These are phyloP conservation scores for Colletotrichum incanum DNA, from an alignment of 2,329 filamentous ascomycete genomes.

Conservation along the genomic window DNA sequence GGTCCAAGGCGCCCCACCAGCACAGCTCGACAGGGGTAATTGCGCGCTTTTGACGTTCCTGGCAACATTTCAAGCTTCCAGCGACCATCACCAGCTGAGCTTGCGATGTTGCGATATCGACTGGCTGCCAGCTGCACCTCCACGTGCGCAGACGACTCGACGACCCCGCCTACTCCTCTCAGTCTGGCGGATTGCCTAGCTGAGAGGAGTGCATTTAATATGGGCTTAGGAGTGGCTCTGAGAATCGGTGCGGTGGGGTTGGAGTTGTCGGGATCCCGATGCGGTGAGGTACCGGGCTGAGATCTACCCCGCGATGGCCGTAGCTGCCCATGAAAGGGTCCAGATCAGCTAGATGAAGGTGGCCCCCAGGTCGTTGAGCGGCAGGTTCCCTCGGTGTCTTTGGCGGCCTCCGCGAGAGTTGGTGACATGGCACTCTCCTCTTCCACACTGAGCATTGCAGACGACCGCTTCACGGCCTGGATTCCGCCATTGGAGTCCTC, in stretches of 20 bases:
- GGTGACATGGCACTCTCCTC: neutral
- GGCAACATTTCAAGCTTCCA: neutral
- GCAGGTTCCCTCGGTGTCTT: neutral
- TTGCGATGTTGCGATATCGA: neutral
- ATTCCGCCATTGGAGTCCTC: neutral
- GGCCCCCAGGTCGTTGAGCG: neutral
- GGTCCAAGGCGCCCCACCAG: slow-evolving; percentile 4
- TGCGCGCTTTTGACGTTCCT: neutral
- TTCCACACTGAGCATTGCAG: neutral
- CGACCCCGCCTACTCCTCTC: neutral
- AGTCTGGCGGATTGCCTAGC: neutral
- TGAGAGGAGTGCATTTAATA: neutral
- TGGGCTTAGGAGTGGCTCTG: neutral
- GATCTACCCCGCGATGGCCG: slow-evolving; percentile 1
- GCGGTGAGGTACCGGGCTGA: neutral
- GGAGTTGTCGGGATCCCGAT: neutral
- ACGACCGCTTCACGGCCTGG: neutral
- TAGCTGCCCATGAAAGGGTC: neutral
- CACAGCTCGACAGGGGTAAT: slow-evolving; percentile 12
- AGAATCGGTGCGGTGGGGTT: neutral
- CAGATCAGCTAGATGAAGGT: neutral
- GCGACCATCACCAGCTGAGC: slow-evolving; percentile 6
- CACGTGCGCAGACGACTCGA: slow-evolving; percentile 16
- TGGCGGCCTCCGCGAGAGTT: neutral
- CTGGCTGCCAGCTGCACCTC: neutral